phyloP scores from a whole-genome alignment of 495 filamentous ascomycete genomes.

The Trichoderma virens region DNA sequence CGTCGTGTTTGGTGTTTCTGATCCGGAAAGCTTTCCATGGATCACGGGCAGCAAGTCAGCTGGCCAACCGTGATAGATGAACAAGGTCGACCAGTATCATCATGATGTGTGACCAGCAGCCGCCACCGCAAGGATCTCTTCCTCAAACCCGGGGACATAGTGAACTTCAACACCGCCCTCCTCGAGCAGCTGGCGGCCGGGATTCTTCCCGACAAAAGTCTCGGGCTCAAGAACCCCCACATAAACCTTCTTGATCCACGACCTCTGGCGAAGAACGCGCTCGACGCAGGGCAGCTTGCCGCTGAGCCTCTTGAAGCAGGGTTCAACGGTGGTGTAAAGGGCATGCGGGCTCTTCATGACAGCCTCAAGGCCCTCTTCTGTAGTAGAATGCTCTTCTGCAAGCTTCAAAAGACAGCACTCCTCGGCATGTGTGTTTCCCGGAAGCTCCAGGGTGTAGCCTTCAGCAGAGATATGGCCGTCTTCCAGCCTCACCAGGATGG shows the following conservation, averaged over 20 bases:
- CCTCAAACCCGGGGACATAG: slow-evolving; percentile 66
- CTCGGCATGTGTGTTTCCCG: slow-evolving; percentile 93
- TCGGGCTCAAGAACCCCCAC: slow-evolving; percentile 84
- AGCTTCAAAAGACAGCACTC: slow-evolving; percentile 83
- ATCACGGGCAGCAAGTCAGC: not conserved
- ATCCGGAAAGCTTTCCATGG: too few relatives aligned
- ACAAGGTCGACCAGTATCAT: not conserved
- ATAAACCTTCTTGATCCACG: slow-evolving; percentile 66
- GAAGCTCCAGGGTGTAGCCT: slow-evolving; percentile 84
- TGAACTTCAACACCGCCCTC: slow-evolving; percentile 68
- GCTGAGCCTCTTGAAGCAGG: slow-evolving; percentile 72
- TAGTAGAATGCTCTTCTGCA: slow-evolving; percentile 37
- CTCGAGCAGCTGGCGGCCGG: slow-evolving; percentile 60
- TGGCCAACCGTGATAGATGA: not conserved
- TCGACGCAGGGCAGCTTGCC: slow-evolving; percentile 80
- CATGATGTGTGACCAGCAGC: slow-evolving; percentile 59
- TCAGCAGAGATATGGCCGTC: slow-evolving; percentile 63
- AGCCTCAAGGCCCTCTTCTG: slow-evolving; percentile 47
- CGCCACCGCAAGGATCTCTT: slow-evolving; percentile 72
- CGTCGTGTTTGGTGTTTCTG: too few relatives aligned
- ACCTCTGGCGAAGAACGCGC: slow-evolving; percentile 60
- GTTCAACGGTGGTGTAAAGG: slow-evolving; percentile 93
- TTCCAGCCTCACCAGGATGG: slow-evolving; percentile 58
- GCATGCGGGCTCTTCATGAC: slow-evolving; percentile 50
- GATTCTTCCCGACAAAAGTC: slow-evolving; percentile 77